phyloP scores from a whole-genome alignment of 2,329 filamentous ascomycete species.

The Ophiostoma piceae region DNA sequence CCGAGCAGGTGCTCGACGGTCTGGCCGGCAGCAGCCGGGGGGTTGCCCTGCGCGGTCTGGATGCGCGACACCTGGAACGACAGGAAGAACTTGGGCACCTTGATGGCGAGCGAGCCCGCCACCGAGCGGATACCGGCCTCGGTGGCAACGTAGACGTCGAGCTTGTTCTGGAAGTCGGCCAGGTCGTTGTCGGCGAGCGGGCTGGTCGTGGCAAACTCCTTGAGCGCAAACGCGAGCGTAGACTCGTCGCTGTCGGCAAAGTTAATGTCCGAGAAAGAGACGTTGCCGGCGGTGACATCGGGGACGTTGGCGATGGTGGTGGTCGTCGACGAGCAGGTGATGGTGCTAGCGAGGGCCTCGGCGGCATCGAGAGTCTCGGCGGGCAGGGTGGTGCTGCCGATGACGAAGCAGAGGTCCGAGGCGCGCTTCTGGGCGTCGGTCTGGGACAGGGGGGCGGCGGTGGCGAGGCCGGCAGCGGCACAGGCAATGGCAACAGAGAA shows the following conservation, averaged over 20 bases:
- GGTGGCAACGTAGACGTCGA: slow-evolving; percentile 55
- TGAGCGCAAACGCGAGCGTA: slow-evolving; percentile 51
- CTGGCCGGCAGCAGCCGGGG: slow-evolving; percentile 46
- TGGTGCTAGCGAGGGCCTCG: slow-evolving; percentile 37
- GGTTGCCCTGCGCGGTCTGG: slow-evolving; percentile 53
- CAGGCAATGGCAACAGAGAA: slow-evolving; percentile 23
- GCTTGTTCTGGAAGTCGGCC: slow-evolving; percentile 46
- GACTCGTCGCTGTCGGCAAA: slow-evolving; percentile 46
- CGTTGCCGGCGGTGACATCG: slow-evolving; percentile 49
- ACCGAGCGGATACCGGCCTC: slow-evolving; percentile 54
- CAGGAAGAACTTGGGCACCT: slow-evolving; percentile 60
- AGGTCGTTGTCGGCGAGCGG: slow-evolving; percentile 48
- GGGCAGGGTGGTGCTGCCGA: slow-evolving; percentile 48
- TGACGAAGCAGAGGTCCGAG: slow-evolving; percentile 45
- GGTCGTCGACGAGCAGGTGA: slow-evolving; percentile 46
- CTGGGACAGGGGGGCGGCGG: slow-evolving; percentile 15
- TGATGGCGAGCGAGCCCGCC: slow-evolving; percentile 50
- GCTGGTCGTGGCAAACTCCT: slow-evolving; percentile 47
- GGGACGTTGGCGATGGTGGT: slow-evolving; percentile 51
- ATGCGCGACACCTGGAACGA: slow-evolving; percentile 55
- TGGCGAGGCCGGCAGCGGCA: slow-evolving; percentile 23
- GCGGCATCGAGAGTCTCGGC: slow-evolving; percentile 44
- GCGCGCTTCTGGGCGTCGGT: slow-evolving; percentile 19
- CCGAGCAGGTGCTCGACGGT: slow-evolving; percentile 53
- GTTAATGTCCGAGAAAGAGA: slow-evolving; percentile 52